phyloP scores from a whole-genome alignment of 139 green algal species.

The Dunaliella primolecta region DNA sequence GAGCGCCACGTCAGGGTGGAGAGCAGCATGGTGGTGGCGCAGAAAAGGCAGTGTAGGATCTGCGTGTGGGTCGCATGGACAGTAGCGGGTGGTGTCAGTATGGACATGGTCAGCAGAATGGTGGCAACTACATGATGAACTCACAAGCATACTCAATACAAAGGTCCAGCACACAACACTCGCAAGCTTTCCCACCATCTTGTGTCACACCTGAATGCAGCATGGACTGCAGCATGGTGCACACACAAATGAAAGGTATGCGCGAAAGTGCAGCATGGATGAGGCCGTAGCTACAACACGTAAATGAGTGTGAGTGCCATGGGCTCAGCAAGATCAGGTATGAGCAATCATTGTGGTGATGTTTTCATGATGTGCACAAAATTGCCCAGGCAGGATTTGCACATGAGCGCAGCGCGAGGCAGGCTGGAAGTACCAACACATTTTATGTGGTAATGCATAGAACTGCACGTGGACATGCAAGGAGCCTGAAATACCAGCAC shows the following conservation, averaged over 20 bases:
- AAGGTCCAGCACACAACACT: background rate
- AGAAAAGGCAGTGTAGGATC: conserved; percentile 42
- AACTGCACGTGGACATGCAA: too few species aligned
- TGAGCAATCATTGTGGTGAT: too few species aligned
- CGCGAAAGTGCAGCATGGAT: background rate
- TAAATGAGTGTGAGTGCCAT: too few species aligned
- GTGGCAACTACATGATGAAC: background rate
- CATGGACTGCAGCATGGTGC: background rate
- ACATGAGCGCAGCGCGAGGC: too few species aligned
- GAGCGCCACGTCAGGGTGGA: conserved; percentile 23
- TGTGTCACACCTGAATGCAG: background rate
- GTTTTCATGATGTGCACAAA: too few species aligned
- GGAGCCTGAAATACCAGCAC: too few species aligned
- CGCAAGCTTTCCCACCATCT: background rate
- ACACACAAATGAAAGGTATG: background rate
- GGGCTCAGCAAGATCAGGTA: too few species aligned
- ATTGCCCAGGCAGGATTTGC: too few species aligned
- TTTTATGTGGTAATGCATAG: too few species aligned
- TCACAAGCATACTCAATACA: background rate
- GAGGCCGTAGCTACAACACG: too few species aligned
- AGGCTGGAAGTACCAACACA: too few species aligned
- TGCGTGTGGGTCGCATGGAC: conserved; percentile 10
- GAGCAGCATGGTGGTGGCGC: conserved; percentile 29
- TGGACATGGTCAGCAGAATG: background rate
- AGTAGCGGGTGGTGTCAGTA: conserved; percentile 11